Percentiles rank a stretch among this genome's conserved stretches.
Evolutionary conservation across 129 eudicot genomes (phyloP).

Genomic region (Kitagawia praeruptora): DNA sequence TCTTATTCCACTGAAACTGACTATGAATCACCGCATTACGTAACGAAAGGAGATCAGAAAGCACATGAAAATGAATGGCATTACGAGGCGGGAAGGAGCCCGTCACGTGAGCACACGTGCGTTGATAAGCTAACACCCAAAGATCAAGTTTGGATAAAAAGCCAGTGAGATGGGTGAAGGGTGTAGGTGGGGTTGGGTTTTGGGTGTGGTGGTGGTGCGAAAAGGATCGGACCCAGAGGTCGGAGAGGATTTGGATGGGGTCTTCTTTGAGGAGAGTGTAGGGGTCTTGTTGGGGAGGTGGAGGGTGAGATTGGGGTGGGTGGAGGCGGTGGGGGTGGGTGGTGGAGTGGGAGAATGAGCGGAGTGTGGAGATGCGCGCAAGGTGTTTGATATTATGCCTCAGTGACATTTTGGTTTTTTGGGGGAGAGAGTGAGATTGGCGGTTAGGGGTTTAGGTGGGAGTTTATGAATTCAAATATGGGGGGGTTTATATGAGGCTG

Average conservation of each 20-base stretch:
- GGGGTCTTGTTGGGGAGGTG: constrained; percentile 43
- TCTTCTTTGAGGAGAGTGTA: constrained; percentile 62
- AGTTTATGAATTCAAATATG: not conserved
- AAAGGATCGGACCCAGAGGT: constrained; percentile 74
- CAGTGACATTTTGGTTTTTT: constrained; percentile 32
- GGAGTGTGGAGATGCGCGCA: constrained; percentile 25
- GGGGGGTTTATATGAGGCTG: not conserved
- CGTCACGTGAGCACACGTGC: constrained; percentile 79
- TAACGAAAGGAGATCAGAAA: constrained; percentile 50
- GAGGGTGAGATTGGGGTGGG: constrained; percentile 21
- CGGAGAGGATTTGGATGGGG: constrained; percentile 62
- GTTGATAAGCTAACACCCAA: constrained; percentile 95
- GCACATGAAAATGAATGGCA: constrained; percentile 42
- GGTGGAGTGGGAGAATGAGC: constrained; percentile 26
- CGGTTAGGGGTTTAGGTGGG: not conserved
- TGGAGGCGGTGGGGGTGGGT: constrained; percentile 12
- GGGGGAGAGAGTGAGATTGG: not conserved
- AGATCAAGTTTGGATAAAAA: constrained; percentile 78
- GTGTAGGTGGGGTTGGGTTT: constrained; percentile 21
- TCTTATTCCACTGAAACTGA: constrained; percentile 56
- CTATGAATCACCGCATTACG: constrained; percentile 57
- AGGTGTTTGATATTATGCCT: constrained; percentile 61
- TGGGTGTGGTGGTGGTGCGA: constrained; percentile 29
- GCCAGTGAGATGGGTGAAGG: constrained; percentile 59
- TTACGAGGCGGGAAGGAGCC: constrained; percentile 70